These are phyloP conservation scores for Mucor mucedo DNA, from an alignment of 371 early-diverging fungal genomes.

Conservation along the genomic window DNA sequence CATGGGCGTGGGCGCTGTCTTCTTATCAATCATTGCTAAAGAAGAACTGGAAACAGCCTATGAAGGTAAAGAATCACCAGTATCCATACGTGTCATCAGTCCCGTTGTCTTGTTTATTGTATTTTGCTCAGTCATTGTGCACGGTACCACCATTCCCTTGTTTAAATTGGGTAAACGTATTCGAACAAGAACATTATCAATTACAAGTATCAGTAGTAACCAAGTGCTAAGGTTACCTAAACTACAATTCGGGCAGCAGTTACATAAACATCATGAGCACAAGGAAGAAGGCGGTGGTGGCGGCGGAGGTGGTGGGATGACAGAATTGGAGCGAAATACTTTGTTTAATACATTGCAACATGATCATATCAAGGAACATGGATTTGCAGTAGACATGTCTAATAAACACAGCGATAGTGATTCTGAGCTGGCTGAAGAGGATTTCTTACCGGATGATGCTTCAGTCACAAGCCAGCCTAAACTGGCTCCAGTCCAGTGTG, in stretches of 20 bases:
- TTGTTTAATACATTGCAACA: conserved; percentile 36
- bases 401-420: conserved; percentile 4
- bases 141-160: conserved; percentile 83
- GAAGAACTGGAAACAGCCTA: conserved; percentile 50
- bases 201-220: conserved; percentile 47
- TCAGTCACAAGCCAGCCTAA: conserved; percentile 3
- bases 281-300: conserved; percentile 3
- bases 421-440: conserved; percentile 37
- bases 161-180: conserved; percentile 67
- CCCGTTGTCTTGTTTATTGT: conserved; percentile 80
- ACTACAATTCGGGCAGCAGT: conserved; percentile 40
- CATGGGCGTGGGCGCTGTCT: conserved; percentile 85
- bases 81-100: conserved; percentile 44
- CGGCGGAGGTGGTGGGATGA: conserved; percentile 12
- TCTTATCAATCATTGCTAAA: conserved; percentile 68
- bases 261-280: background rate
- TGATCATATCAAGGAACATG: conserved; percentile 3
- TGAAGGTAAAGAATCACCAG: conserved; percentile 23
- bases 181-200: conserved; percentile 53
- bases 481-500: background rate
- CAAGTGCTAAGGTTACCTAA: conserved; percentile 50
- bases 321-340: conserved; percentile 41
- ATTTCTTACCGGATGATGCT: conserved; percentile 35
- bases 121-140: conserved; percentile 76
- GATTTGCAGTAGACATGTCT: background rate